These are phyloP conservation scores for Hanseniaspora sp. DNA, from an alignment of 1,139 yeast genomes.

Conservation along the genomic window DNA sequence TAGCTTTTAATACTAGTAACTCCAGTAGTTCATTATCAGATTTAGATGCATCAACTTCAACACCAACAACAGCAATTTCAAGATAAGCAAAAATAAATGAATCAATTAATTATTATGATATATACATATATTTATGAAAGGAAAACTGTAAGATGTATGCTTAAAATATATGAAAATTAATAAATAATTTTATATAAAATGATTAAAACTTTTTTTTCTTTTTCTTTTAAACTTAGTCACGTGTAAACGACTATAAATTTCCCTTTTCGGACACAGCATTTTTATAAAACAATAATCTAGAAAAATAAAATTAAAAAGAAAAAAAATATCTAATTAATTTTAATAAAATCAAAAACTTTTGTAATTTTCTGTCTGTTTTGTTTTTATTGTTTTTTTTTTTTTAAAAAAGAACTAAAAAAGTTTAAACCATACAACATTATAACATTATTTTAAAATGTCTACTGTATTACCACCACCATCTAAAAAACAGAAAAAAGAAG, in stretches of 20 bases:
- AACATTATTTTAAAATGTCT: constrained; percentile 46
- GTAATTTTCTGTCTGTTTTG: too few relatives aligned
- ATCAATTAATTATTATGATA: too few relatives aligned
- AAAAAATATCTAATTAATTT: neutral
- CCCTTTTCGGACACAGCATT: neutral
- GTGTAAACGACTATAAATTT: neutral
- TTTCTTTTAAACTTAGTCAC: neutral
- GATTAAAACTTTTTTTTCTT: neutral
- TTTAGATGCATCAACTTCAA: neutral
- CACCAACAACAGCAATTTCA: constrained; percentile 1
- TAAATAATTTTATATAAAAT: too few relatives aligned
- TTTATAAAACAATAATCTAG: too few relatives aligned
- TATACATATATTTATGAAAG: too few relatives aligned
- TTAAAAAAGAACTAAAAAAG: too few relatives aligned
- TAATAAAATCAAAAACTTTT: neutral
- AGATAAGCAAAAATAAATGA: neutral
- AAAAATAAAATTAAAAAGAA: neutral
- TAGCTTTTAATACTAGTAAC: constrained; percentile 47
- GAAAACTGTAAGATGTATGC: too few relatives aligned
- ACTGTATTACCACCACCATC: constrained; percentile 90
- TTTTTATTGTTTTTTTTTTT: too few relatives aligned
- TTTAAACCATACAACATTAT: neutral
- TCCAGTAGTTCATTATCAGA: constrained; percentile 19
- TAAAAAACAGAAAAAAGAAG: constrained; percentile 73
- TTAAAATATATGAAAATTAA: too few relatives aligned